These are phyloP conservation scores for Immersiella caudata DNA, from an alignment of 495 filamentous ascomycete species.

Conservation along the genomic window DNA sequence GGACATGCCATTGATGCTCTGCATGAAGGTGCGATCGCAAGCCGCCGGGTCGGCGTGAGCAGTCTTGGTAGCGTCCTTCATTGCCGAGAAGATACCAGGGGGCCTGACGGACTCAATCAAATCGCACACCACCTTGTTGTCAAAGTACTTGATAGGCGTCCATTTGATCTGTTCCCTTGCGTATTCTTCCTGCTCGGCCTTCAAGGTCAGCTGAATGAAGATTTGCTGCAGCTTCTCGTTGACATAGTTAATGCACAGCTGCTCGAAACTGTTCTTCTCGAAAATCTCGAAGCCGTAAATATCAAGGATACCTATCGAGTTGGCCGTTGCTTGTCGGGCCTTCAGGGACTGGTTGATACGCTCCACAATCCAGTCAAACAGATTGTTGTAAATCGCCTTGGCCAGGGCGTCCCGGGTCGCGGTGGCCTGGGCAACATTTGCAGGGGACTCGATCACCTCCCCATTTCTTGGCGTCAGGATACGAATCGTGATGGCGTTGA, in stretches of 20 bases:
- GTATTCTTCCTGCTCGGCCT: conserved; percentile 98
- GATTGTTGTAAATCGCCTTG: conserved; percentile 94
- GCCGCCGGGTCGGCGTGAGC: conserved; percentile 93
- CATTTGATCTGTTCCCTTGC: conserved; percentile 94
- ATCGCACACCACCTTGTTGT: conserved; percentile 99
- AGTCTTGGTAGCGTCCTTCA: conserved; percentile 97
- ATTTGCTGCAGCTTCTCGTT: conserved; percentile 99
- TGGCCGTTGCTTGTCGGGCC: conserved; percentile 71
- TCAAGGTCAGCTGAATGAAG: conserved; percentile 96
- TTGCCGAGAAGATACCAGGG: conserved; percentile 89
- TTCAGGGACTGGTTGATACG: conserved; percentile 88
- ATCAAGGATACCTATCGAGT: conserved; percentile 96
- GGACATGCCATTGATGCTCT: conserved; percentile 82
- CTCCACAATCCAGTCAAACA: conserved; percentile 98
- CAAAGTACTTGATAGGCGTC: conserved; percentile 99
- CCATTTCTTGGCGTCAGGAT: conserved; percentile 89
- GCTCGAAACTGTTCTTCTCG: conserved; percentile 98
- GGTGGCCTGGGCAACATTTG: conserved; percentile 87
- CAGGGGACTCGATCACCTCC: conserved; percentile 84
- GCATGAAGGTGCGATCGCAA: conserved; percentile 94
- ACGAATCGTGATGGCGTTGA: conserved; percentile 86
- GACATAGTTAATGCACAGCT: conserved; percentile 99
- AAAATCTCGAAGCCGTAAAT: conserved; percentile 99
- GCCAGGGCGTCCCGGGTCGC: conserved; percentile 92
- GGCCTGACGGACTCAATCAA: conserved; percentile 92